phyloP scores from a whole-genome alignment of 1,284 basidiomycete genomes.

The Albatrellus sp. region DNA sequence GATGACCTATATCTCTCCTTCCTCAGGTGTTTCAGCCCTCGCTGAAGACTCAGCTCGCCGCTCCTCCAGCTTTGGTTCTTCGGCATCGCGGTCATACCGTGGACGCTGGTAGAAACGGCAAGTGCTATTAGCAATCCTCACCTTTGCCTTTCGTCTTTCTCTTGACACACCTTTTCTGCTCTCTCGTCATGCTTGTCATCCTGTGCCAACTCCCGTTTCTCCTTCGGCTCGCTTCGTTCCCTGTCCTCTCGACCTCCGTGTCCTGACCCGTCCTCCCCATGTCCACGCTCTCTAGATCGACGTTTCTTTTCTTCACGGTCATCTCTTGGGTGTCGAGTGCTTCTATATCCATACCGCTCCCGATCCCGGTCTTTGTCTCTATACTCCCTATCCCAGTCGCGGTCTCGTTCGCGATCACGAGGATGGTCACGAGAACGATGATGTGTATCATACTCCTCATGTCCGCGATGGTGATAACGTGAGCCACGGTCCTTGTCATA shows the following conservation, averaged over 20 bases:
- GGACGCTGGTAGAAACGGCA: constrained; percentile 28
- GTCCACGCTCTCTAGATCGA: constrained; percentile 23
- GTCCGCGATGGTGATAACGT: constrained; percentile 9
- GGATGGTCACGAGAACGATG: constrained; percentile 29
- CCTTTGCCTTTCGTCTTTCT: too few species aligned
- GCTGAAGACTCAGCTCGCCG: constrained; percentile 18
- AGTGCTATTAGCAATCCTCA: too few species aligned
- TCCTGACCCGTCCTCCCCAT: constrained; percentile 35
- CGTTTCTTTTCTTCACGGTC: constrained; percentile 30
- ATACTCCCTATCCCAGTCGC: constrained; percentile 31
- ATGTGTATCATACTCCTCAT: constrained; percentile 13
- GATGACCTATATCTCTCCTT: constrained; percentile 57
- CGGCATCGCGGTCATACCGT: constrained; percentile 29
- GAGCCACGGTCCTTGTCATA: constrained; percentile 19
- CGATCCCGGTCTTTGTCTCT: constrained; percentile 25
- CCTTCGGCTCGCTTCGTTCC: constrained; percentile 31
- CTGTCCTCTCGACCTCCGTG: constrained; percentile 37
- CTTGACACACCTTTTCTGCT: constrained; percentile 48
- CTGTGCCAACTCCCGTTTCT: constrained; percentile 32
- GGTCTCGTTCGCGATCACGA: constrained; percentile 30
- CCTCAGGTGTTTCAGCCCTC: constrained; percentile 61
- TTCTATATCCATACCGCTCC: constrained; percentile 25
- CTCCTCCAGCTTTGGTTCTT: constrained; percentile 15
- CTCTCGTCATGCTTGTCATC: constrained; percentile 34
- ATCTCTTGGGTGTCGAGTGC: constrained; percentile 30